Conservation (phyloP, 106 monocot genomes). For the Vanilla planifolia region DNA sequence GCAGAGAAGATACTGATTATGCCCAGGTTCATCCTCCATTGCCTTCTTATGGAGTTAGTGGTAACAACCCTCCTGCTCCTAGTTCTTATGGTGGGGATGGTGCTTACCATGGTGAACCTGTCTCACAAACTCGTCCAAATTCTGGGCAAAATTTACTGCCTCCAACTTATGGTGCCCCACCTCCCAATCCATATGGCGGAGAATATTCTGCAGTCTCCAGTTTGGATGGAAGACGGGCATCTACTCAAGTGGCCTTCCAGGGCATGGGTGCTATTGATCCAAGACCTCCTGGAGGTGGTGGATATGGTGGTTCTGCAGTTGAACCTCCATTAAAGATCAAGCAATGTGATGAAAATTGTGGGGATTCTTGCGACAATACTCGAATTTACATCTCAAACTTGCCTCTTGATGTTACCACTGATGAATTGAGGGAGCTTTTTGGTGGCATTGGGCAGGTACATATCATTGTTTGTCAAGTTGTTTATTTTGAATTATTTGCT, state of each 20-base stretch:
- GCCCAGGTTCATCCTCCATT: slow-evolving; percentile 48
- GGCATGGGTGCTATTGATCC: slow-evolving; percentile 10
- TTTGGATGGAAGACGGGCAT: slow-evolving; percentile 48
- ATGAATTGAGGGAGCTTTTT: slow-evolving; percentile 82
- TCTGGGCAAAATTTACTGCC: slow-evolving; percentile 48
- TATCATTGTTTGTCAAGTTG: not conserved
- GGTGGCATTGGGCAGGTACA: slow-evolving; percentile 88
- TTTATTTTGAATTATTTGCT: not conserved
- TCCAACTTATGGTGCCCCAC: slow-evolving; percentile 58
- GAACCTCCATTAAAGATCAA: slow-evolving; percentile 50
- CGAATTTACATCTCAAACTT: slow-evolving; percentile 90
- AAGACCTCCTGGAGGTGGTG: slow-evolving; percentile 24
- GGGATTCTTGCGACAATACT: slow-evolving; percentile 82
- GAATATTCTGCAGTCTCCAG: slow-evolving; percentile 15
- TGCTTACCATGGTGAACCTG: slow-evolving; percentile 45
- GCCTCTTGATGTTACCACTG: slow-evolving; percentile 75
- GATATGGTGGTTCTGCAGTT: slow-evolving; percentile 27
- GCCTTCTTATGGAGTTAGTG: slow-evolving; percentile 28
- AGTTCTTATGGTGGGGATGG: slow-evolving; percentile 40
- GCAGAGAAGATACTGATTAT: slow-evolving; percentile 45
- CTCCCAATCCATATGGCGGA: slow-evolving; percentile 30
- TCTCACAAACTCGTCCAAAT: slow-evolving; percentile 32
- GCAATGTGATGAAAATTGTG: slow-evolving; percentile 95
- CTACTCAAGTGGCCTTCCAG: slow-evolving; percentile 15
- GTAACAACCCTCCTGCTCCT: slow-evolving; percentile 39